Evolutionary conservation across 2,329 filamentous ascomycete species (phyloP).

Genomic region (Paracoccidioides brasiliensis): DNA sequence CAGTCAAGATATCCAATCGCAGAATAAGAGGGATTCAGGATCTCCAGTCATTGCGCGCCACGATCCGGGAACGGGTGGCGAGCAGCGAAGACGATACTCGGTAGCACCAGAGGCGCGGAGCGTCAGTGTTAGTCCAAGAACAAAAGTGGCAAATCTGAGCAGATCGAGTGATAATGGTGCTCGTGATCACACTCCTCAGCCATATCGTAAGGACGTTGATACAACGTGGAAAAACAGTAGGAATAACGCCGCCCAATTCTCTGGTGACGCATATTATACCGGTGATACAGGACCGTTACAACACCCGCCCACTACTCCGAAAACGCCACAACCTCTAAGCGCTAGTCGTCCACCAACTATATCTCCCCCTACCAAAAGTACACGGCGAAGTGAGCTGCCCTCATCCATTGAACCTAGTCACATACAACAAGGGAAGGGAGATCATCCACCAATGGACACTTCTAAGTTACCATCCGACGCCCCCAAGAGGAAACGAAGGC

Average conservation of each 20-base stretch:
- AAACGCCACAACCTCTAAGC: slow-evolving; percentile 5
- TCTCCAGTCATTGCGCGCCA: slow-evolving; percentile 27
- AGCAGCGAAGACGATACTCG: slow-evolving; percentile 24
- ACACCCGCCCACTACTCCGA: slow-evolving; percentile 6
- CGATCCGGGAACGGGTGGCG: slow-evolving; percentile 27
- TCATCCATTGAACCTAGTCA: slow-evolving; percentile 3
- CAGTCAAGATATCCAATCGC: slow-evolving; percentile 18
- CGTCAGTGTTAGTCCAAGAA: slow-evolving; percentile 68
- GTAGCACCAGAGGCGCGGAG: slow-evolving; percentile 53
- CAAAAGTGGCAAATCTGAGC: slow-evolving; percentile 26
- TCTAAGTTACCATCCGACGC: slow-evolving; percentile 15
- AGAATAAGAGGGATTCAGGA: slow-evolving; percentile 16
- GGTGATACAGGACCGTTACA: slow-evolving; percentile 2
- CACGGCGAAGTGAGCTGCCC: not conserved
- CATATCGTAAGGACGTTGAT: slow-evolving; percentile 10
- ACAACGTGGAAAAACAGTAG: not conserved
- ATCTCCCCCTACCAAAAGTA: slow-evolving; percentile 7
- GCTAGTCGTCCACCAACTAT: slow-evolving; percentile 7
- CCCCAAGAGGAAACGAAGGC: slow-evolving; percentile 36
- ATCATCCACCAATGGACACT: not conserved
- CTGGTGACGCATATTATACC: slow-evolving; percentile 1
- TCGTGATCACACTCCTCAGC: slow-evolving; percentile 16
- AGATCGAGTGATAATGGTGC: slow-evolving; percentile 19
- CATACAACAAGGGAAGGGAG: slow-evolving; percentile 2
- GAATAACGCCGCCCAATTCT: not conserved